Evolutionary conservation across 2,329 filamentous ascomycete genomes (phyloP).

Genomic region (Penicillium janthinellum): DNA sequence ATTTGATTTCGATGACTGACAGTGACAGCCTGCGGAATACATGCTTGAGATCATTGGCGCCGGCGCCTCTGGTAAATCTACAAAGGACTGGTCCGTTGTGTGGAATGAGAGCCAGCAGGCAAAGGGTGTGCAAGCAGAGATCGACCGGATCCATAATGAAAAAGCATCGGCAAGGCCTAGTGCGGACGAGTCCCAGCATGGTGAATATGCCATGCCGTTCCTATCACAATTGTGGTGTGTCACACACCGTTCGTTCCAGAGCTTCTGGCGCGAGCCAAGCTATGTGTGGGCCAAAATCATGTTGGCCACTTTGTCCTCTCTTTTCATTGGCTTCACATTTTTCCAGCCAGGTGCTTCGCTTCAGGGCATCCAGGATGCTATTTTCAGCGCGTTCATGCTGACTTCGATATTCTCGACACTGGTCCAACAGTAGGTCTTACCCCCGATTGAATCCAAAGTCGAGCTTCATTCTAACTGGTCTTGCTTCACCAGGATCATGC

Average conservation of each 20-base stretch:
- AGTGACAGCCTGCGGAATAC: constrained; percentile 64
- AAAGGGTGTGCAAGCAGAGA: constrained; percentile 57
- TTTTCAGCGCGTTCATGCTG: constrained; percentile 84
- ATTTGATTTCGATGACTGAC: constrained; percentile 1
- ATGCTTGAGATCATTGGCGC: constrained; percentile 63
- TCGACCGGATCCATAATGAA: constrained; percentile 58
- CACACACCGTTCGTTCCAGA: constrained; percentile 74
- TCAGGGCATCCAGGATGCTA: constrained; percentile 81
- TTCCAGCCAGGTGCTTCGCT: constrained; percentile 70
- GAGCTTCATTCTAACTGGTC: constrained; percentile 53
- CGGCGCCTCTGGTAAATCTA: constrained; percentile 67
- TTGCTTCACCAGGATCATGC: constrained; percentile 57
- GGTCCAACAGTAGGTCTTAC: constrained; percentile 51
- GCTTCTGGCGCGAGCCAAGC: constrained; percentile 84
- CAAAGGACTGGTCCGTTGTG: constrained; percentile 63
- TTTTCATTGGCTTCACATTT: constrained; percentile 81
- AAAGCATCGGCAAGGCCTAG: constrained; percentile 37
- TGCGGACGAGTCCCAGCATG: constrained; percentile 53
- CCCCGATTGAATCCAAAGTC: too few relatives aligned
- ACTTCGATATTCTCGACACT: constrained; percentile 57
- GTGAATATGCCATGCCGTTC: constrained; percentile 81
- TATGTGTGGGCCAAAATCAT: constrained; percentile 82
- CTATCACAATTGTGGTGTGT: constrained; percentile 66
- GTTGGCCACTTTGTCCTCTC: constrained; percentile 65
- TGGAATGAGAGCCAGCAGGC: constrained; percentile 64